These are phyloP conservation scores for Haplosporangium gracile DNA, from an alignment of 192 early-diverging fungal species.

Conservation along the genomic window DNA sequence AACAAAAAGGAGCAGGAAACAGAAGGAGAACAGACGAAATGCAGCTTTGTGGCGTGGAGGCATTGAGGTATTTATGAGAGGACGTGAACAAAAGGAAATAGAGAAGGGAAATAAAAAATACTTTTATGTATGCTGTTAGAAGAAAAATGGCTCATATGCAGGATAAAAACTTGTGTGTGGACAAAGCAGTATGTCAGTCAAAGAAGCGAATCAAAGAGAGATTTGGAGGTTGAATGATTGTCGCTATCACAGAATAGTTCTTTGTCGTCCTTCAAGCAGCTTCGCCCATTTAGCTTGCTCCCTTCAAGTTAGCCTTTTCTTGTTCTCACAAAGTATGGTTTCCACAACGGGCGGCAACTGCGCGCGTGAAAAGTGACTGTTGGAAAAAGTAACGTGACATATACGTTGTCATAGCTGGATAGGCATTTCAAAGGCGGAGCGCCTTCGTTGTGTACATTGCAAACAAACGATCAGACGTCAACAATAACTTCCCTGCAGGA, in stretches of 20 bases:
- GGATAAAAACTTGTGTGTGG: too few relatives aligned
- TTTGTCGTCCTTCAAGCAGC: background rate
- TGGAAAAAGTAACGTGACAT: background rate
- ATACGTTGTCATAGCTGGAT: background rate
- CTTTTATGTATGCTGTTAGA: background rate
- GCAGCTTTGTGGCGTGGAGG: background rate
- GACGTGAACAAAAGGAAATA: background rate
- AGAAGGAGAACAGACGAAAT: background rate
- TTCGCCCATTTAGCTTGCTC: background rate
- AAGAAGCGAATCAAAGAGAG: background rate
- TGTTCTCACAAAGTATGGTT: background rate
- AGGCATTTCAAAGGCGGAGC: background rate
- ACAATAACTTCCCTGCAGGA: background rate
- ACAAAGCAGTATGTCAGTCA: background rate
- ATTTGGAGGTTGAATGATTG: background rate
- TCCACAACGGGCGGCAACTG: background rate
- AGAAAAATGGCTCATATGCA: background rate
- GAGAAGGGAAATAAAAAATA: background rate
- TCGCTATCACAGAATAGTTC: background rate
- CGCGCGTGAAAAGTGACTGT: background rate
- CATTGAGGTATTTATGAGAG: background rate
- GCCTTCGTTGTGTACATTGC: background rate
- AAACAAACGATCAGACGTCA: conserved; percentile 6
- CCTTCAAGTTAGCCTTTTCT: background rate
- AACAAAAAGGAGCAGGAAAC: background rate